Evolutionary conservation across 768 basidiomycete species (phyloP), one percentile per base, ranked within the genome.

Genomic region (Leccinum sublutescens): DNA sequence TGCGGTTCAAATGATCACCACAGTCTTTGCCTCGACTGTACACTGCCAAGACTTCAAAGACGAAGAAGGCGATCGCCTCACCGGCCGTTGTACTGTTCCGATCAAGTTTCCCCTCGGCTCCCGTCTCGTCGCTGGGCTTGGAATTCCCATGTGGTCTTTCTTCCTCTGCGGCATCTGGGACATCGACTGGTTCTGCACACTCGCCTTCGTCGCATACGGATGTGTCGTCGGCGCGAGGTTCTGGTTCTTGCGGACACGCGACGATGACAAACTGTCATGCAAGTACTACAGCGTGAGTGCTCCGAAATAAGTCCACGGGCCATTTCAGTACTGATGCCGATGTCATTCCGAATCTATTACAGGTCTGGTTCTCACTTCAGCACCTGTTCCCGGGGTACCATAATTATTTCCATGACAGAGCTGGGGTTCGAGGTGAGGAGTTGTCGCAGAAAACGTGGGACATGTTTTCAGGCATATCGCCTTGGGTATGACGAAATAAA

Each of bases 31-130:
- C 3, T 80, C 80, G 0, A 82, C 80, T 4, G 77, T 81, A 9
- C 80, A 82, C 17, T 75, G 78, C 2, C 79, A 81, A 65, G 82
- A 82, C 59, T 82, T 79, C 56, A 71, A 77, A 31, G 82, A 82
- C 55, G 64, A 74, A 10, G 68, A 71, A n/a, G 81, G 81, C 0
- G 82, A 82, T 53, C 62, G 65, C 3, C 50, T 70, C n/a, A 68
- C 68, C 0, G 77, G 78, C 1, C 73, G 81, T 6, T 19, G 68
- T 1, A 82, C 80, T 0, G 63, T 82, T 23, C 81, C 81, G 2
- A 78, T 82, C 50, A 72, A 74, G 31, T 74, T 76, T 36, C 82
- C 82, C 1, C 54, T 71, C n/a, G 27, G 67, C 0, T 75, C 78
- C 0, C 70, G 79, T 6, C 54, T 70, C 19, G 72, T 70, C 6